phyloP scores from a whole-genome alignment of 78 protist genomes.

The Bigelowiella natans region DNA sequence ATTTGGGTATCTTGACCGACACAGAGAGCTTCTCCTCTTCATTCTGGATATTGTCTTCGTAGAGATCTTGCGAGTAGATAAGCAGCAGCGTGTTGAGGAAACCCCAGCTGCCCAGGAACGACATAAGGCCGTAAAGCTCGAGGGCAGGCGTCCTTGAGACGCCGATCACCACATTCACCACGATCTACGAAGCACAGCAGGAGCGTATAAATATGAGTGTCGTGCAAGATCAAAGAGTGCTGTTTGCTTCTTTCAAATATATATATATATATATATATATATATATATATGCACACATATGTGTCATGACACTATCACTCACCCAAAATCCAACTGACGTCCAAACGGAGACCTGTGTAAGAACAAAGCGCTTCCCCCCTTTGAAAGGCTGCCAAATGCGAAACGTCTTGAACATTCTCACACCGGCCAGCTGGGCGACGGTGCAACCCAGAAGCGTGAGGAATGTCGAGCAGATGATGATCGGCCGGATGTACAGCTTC shows the following conservation, averaged over 20 bases:
- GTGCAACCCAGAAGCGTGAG: background rate
- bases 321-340: background rate
- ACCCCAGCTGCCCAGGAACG: background rate
- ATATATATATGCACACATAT: too few relatives aligned
- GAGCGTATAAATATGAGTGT: too few relatives aligned
- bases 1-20: background rate
- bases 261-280: too few relatives aligned
- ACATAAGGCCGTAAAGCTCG: background rate
- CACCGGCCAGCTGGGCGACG: background rate
- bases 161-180: background rate
- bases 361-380: background rate
- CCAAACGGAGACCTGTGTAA: background rate
- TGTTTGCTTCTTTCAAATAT: too few relatives aligned
- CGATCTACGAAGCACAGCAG: too few relatives aligned
- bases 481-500: background rate
- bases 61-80: background rate
- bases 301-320: too few relatives aligned
- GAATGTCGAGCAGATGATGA: background rate
- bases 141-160: background rate
- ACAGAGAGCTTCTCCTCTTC: background rate
- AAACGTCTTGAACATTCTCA: background rate
- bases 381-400: background rate
- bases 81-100: background rate
- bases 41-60: background rate
- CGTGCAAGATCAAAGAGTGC: too few relatives aligned